Percentiles rank a stretch among this genome's conserved stretches.
phyloP scores from a whole-genome alignment of 768 basidiomycete genomes.

The Paxillus involutus region DNA sequence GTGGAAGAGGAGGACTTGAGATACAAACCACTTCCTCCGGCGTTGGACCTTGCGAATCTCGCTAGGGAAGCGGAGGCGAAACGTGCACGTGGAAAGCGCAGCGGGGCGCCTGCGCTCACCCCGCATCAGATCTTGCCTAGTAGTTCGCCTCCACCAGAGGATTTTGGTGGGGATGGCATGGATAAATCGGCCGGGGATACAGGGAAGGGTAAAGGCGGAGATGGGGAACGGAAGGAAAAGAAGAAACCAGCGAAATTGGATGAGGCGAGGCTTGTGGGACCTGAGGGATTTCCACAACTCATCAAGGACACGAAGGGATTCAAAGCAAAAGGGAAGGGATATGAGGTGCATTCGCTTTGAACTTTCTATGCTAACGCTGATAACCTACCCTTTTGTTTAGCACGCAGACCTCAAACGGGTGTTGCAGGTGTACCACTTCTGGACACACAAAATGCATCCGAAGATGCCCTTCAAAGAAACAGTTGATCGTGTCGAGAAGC shows the following conservation, averaged over 20 bases:
- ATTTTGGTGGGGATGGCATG: slow-evolving; percentile 15
- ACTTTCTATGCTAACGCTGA: background rate
- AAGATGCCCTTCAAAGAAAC: slow-evolving; percentile 87
- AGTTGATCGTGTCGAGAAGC: slow-evolving; percentile 78
- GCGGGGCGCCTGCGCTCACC: slow-evolving; percentile 28
- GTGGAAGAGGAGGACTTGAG: slow-evolving; percentile 39
- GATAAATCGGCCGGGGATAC: slow-evolving; percentile 8
- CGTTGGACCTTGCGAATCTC: slow-evolving; percentile 54
- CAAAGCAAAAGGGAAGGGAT: slow-evolving; percentile 84
- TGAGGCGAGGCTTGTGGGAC: slow-evolving; percentile 70
- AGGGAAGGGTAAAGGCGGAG: slow-evolving; percentile 11
- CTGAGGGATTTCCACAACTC: slow-evolving; percentile 78
- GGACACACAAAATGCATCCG: slow-evolving; percentile 93
- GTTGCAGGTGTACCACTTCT: slow-evolving; percentile 86
- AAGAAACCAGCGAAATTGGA: slow-evolving; percentile 59
- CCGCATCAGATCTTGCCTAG: slow-evolving; percentile 49
- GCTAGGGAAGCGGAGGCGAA: slow-evolving; percentile 54
- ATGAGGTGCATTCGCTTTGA: slow-evolving; percentile 62
- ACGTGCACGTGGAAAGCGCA: slow-evolving; percentile 30
- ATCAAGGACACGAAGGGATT: slow-evolving; percentile 77
- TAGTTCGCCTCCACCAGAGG: slow-evolving; percentile 42
- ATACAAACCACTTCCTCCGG: slow-evolving; percentile 47
- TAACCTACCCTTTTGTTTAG: slow-evolving; percentile 37
- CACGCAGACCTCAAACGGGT: slow-evolving; percentile 77
- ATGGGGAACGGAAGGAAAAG: slow-evolving; percentile 28